A percentile compares a stretch with the other conserved stretches of the same genome.
phyloP scores from a whole-genome alignment of 1,284 basidiomycete genomes.

The Leccinum griseonigrum region DNA sequence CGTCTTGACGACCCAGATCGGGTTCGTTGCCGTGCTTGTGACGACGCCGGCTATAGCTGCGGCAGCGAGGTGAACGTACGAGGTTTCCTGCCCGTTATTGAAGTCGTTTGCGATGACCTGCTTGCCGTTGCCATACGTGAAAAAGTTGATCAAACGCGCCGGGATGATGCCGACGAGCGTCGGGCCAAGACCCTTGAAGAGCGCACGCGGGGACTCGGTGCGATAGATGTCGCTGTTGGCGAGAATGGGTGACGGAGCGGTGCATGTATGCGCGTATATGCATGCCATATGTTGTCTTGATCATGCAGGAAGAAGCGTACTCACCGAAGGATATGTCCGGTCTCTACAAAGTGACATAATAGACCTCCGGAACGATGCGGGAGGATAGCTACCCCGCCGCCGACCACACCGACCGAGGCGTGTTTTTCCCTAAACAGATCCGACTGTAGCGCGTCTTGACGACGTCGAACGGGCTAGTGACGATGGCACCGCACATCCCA shows the following conservation, averaged over 20 bases:
- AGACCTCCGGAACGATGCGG: conserved; percentile 52
- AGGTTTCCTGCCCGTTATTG: conserved; percentile 82
- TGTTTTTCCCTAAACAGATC: conserved; percentile 76
- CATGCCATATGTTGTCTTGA: neutral
- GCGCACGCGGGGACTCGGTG: conserved; percentile 86
- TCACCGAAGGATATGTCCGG: conserved; percentile 80
- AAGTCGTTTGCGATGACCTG: conserved; percentile 82
- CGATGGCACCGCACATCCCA: conserved; percentile 96
- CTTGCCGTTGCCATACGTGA: conserved; percentile 97
- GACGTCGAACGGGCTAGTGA: conserved; percentile 97
- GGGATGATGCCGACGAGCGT: conserved; percentile 95
- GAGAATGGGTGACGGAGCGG: neutral
- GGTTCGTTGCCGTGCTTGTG: conserved; percentile 92
- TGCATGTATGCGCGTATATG: neutral
- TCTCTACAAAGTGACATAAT: conserved; percentile 94
- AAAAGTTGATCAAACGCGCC: conserved; percentile 97
- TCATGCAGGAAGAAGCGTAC: neutral
- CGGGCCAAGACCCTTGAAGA: conserved; percentile 95
- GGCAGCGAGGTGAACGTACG: conserved; percentile 81
- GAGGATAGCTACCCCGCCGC: conserved; percentile 40
- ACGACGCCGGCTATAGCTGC: conserved; percentile 85
- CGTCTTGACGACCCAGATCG: conserved; percentile 99
- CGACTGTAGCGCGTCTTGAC: conserved; percentile 98
- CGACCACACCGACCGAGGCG: conserved; percentile 43
- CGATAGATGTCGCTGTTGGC: conserved; percentile 76